Evolutionary conservation across 305 asterid species (phyloP).

Genomic region (Coffea humblotiana): DNA sequence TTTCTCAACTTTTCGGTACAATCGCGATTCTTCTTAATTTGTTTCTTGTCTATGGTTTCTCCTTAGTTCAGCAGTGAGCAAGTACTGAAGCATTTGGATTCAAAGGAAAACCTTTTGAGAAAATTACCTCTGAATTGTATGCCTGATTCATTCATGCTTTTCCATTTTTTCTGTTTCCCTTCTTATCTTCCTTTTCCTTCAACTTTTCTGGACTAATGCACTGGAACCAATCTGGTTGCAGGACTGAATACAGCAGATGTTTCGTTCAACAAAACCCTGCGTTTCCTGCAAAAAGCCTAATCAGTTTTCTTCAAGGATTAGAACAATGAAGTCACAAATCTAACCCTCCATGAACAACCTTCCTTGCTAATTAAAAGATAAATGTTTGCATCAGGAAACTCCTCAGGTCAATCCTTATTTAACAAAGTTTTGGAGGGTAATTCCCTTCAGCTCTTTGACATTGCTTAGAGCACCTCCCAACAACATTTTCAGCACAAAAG

Average conservation of each 20-base stretch:
- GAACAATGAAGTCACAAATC: too few species aligned
- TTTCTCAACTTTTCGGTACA: not conserved
- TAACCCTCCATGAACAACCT: too few species aligned
- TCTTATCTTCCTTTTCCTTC: not conserved
- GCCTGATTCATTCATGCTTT: not conserved
- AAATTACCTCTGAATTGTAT: not conserved
- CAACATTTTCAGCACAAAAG: too few species aligned
- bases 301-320: not conserved
- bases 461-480: too few species aligned
- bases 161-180: too few species aligned
- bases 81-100: not conserved
- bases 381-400: too few species aligned
- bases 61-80: not conserved
- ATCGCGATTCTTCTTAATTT: not conserved
- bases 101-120: not conserved
- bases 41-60: not conserved
- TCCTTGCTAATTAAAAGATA: too few species aligned
- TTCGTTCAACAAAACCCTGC: not conserved
- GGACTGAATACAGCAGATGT: not conserved
- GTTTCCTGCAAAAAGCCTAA: not conserved
- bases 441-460: too few species aligned
- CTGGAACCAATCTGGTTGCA: not conserved
- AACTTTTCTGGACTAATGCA: not conserved
- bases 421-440: too few species aligned
- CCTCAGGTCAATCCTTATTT: too few species aligned